Percentiles rank a stretch among this genome's conserved stretches.
These are phyloP conservation scores for Gaultheria prostrata DNA, from an alignment of 148 eudicot genomes.

Conservation along the genomic window DNA sequence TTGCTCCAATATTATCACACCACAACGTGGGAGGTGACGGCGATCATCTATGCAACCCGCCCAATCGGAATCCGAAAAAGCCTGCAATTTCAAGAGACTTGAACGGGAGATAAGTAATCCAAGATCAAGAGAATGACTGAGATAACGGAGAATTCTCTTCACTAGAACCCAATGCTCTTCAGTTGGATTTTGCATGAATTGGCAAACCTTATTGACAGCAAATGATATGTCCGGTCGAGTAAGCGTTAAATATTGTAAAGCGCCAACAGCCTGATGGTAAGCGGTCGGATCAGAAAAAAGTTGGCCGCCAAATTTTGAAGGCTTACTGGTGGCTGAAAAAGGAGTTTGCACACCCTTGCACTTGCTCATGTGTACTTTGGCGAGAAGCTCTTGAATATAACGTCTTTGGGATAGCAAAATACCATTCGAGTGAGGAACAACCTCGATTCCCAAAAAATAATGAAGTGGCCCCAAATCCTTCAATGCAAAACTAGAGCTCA, in stretches of 20 bases:
- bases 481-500: not conserved
- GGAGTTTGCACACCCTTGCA: not conserved
- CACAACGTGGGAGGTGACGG: not conserved
- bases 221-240: not conserved
- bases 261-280: not conserved
- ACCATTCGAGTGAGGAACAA: not conserved
- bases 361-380: not conserved
- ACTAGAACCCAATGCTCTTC: not conserved
- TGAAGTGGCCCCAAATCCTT: not conserved
- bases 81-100: not conserved
- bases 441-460: not conserved
- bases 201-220: not conserved
- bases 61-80: not conserved
- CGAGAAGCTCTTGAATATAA: not conserved
- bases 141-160: not conserved
- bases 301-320: not conserved
- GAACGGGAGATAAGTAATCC: not conserved
- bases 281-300: not conserved
- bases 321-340: not conserved
- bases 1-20: not conserved
- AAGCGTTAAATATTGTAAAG: not conserved
- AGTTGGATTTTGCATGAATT: not conserved
- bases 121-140: not conserved
- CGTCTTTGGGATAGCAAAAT: not conserved
- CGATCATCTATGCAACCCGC: not conserved